Evolutionary conservation across 164 flowering plant genomes (phyloP).

Genomic region (Chimonanthus praecox): DNA sequence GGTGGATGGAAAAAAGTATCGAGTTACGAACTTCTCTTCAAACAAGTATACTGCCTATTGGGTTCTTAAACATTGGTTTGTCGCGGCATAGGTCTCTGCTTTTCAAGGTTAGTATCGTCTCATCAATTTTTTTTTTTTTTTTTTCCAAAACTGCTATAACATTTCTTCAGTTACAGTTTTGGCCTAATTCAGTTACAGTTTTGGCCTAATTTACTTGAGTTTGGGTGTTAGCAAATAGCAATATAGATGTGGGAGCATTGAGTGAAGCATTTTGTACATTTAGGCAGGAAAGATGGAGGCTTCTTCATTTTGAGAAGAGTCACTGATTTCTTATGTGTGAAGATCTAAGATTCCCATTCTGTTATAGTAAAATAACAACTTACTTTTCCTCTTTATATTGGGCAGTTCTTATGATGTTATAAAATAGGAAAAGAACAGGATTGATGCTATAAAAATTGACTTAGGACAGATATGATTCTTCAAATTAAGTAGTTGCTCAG

Average conservation of each 20-base stretch:
- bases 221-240: background rate
- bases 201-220: background rate
- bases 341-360: too few species aligned
- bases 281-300: too few species aligned
- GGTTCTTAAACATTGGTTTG: conserved; percentile 75
- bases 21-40: conserved; percentile 78
- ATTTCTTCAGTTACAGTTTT: background rate
- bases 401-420: too few species aligned
- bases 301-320: too few species aligned
- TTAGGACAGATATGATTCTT: too few species aligned
- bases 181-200: background rate
- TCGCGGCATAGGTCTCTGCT: conserved; percentile 97
- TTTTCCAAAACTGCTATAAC: background rate
- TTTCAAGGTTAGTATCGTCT: conserved; percentile 62
- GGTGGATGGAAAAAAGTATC: conserved; percentile 77
- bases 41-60: conserved; percentile 80
- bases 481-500: too few species aligned
- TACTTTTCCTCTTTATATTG: too few species aligned
- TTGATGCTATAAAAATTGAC: too few species aligned
- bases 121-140: background rate
- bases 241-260: background rate
- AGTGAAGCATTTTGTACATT: background rate
- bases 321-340: too few species aligned
- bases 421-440: too few species aligned
- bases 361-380: too few species aligned